Evolutionary conservation across 169 alveolate species (phyloP).

Genomic region (Babesia divergens): DNA sequence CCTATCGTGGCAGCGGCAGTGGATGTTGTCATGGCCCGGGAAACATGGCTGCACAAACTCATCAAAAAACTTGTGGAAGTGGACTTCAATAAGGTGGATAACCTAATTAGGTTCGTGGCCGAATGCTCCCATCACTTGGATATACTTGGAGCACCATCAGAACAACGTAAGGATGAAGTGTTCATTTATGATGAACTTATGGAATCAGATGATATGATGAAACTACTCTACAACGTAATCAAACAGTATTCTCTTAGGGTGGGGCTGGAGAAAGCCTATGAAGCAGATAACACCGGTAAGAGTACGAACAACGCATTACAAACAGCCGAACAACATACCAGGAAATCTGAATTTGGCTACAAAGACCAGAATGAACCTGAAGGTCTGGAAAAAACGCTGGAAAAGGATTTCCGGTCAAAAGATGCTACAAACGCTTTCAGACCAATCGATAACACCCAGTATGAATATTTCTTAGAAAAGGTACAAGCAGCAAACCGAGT

Average conservation of each 20-base stretch:
- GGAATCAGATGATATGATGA: conserved; percentile 6
- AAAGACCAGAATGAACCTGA: not conserved
- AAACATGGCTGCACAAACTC: conserved; percentile 17
- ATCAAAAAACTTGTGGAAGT: not conserved
- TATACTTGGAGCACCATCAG: not conserved
- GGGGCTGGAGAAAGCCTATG: not conserved
- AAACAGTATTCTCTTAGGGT: conserved; percentile 32
- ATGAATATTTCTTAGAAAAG: conserved; percentile 31
- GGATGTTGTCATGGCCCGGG: conserved; percentile 14
- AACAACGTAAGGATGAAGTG: not conserved
- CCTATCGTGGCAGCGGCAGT: conserved; percentile 18
- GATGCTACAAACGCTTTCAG: not conserved
- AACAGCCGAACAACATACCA: not conserved
- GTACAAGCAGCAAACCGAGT: conserved; percentile 40
- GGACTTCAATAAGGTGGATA: not conserved
- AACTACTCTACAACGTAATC: conserved; percentile 33
- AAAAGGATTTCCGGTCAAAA: not conserved
- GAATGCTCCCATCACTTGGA: conserved; percentile 38
- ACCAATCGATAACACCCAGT: conserved; percentile 23
- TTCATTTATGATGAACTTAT: not conserved
- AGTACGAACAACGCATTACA: not conserved
- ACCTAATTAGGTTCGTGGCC: conserved; percentile 5
- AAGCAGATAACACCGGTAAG: not conserved
- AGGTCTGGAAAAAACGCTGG: not conserved
- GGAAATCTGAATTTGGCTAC: not conserved